A percentile compares a stretch with the other conserved stretches of the same genome.
Conservation (phyloP, 2,329 filamentous ascomycete genomes). For the Laburnicola sp. region DNA sequence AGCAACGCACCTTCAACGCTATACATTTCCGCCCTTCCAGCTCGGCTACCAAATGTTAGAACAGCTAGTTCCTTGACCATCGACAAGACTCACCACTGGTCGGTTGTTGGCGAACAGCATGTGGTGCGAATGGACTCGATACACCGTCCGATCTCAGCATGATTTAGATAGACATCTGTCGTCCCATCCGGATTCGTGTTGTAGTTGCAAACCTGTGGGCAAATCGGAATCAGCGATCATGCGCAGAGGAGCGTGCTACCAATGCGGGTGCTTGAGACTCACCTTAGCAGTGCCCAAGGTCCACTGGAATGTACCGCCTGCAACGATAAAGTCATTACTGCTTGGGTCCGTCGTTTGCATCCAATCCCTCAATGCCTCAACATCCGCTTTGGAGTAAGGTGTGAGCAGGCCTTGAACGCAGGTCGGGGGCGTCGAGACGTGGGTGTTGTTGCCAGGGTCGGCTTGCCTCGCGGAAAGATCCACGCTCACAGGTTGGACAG, state of each 20-base stretch:
- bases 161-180: background rate
- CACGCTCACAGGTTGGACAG: background rate
- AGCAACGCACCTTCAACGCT: background rate
- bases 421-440: background rate
- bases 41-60: background rate
- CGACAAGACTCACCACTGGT: constrained; percentile 1
- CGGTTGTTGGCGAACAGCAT: constrained; percentile 2
- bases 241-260: background rate
- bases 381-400: constrained; percentile 2
- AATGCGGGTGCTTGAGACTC: background rate
- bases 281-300: background rate
- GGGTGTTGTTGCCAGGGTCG: too few species aligned
- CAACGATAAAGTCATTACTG: background rate
- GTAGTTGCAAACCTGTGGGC: background rate
- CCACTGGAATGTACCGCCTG: background rate
- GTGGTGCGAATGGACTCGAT: constrained; percentile 1
- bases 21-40: background rate
- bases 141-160: background rate
- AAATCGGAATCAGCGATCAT: background rate
- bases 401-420: constrained; percentile 3
- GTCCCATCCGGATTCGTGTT: constrained; percentile 6
- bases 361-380: background rate
- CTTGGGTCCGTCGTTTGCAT: background rate
- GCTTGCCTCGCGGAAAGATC: background rate
- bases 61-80: background rate